Base-by-base conservation (phyloP, 2,329 filamentous ascomycete genomes). In the Botryotinia convoluta region DNA sequence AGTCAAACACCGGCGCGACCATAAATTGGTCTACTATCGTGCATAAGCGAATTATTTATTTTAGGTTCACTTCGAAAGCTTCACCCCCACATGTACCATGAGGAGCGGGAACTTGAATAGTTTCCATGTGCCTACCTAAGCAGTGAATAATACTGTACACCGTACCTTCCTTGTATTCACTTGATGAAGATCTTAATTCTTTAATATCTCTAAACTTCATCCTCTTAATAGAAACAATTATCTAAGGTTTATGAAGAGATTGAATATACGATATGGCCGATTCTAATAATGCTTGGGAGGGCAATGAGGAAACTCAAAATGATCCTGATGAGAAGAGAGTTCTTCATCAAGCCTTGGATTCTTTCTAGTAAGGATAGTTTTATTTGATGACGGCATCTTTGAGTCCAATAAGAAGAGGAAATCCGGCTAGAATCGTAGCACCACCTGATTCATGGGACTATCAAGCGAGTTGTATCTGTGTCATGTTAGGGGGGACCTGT, bases 281-380 rank as follows among this genome's bases (percentile, higher is more conserved):
- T 32, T n/a, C 16, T 69, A 57, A 29, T 54, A 61, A 69, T 35
- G 39, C 54, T 48, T 78, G 77, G 77, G 77, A 78, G 82, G 90
- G 89, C 4, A 86, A 91, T 70, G 90, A 90, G 26, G 74, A 79
- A 37, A 72, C 75, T 16, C 73, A 75, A 59, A 74, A 74, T 48
- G 94, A 98, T 78, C 89, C 91, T 0, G 94, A 97, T 76, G 95
- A 99, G 83, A 86, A 90, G 67, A 87, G 87, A 75, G 94, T 97
- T 67, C 87, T 98, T 16, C 93, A 93, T 81, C 91, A 90, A 69
- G 91, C 94, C 3, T 83, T 98, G 71, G 94, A 97, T 84, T 98
- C 95, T 18, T 98, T 96, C 82, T 87, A 91, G 94, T 97, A 86
- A 83, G 91, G 87, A 54, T 54, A 29, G 45, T 26, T 67, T 32